Base-by-base conservation (phyloP, 805 yeast species). In the Ogataea nonfermentans region DNA sequence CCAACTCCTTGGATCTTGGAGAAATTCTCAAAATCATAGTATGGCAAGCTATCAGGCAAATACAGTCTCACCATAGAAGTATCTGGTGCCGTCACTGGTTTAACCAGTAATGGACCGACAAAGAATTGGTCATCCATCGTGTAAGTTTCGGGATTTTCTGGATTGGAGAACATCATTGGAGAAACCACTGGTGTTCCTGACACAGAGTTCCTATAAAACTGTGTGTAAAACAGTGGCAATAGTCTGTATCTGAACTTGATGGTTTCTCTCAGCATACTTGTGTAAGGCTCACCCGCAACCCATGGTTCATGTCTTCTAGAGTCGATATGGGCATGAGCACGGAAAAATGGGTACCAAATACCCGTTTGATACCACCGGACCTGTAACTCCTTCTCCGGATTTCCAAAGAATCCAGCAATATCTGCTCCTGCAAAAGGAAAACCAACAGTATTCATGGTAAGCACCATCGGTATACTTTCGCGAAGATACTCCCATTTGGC, bases 351-450 rank as follows among this genome's bases (percentile, higher is more conserved):
- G 63, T 91, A 90, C 83, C 95, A 91, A 20, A 85, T 77, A 43
- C 97, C 99, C 2, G 95, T 73, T 61, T 93, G 99, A 59, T 90
- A 91, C 99, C 99, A 93, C 55, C 99, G 74, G 0, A 85, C 75
- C 42, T 87, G 68, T 44, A 93, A 65, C 55, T 93, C 98, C 24
- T 76, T 71, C 0, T 79, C 67, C 0, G 99, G 98, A 58, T 93
- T 75, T 3, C 95, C 95, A 56, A 89, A 90, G 57, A 93, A 93
- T 0, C 99, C 99, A 24, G 96, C 98, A 32, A 93, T 91, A 66
- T 93, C 99, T 7, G 96, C 91, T 7, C 99, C 99, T 6, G 84
- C 74, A 65, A 90, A 91, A 22, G 96, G 96, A 79, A 79, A 81
- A 7, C 95, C 95, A 1, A 78, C 86, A 20, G 86, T 67, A 32